A percentile compares a stretch with the other conserved stretches of the same genome.
These are phyloP conservation scores for Starmerella stellata DNA, from an alignment of 805 yeast species.

Conservation along the genomic window DNA sequence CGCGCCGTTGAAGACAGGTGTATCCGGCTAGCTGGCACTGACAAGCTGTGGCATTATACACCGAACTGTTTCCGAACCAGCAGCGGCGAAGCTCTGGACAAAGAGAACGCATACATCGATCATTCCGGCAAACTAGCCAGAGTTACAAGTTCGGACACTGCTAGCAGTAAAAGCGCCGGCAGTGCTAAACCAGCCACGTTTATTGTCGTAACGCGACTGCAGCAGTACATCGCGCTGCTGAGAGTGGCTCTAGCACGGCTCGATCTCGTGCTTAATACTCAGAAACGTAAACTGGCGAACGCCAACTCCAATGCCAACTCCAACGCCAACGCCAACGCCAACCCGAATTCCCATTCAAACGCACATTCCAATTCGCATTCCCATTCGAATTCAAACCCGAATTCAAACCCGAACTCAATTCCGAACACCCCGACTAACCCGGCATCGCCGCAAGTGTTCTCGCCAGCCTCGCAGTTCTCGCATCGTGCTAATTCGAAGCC, in stretches of 20 bases:
- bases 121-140: constrained; percentile 3
- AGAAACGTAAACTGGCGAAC: constrained; percentile 4
- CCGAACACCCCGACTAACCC: not conserved
- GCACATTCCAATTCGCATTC: too few relatives aligned
- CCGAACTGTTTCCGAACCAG: constrained; percentile 49
- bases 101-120: constrained; percentile 3
- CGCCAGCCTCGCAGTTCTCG: too few relatives aligned
- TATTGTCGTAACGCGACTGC: constrained; percentile 46
- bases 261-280: constrained; percentile 26
- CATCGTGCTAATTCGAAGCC: too few relatives aligned
- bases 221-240: constrained; percentile 58
- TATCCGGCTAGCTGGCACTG: constrained; percentile 28
- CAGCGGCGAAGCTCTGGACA: constrained; percentile 8
- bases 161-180: not conserved
- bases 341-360: too few relatives aligned
- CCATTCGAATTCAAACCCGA: too few relatives aligned
- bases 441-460: not conserved
- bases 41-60: constrained; percentile 57
- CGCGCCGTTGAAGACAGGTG: constrained; percentile 77
- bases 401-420: not conserved
- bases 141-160: too few relatives aligned
- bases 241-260: constrained; percentile 68
- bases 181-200: constrained; percentile 21
- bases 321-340: not conserved
- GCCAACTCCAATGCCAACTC: not conserved